A percentile compares a stretch with the other conserved stretches of the same genome.
These are phyloP conservation scores for Penicillium sclerotigenum DNA, from an alignment of 2,329 filamentous ascomycete species.

Conservation along the genomic window DNA sequence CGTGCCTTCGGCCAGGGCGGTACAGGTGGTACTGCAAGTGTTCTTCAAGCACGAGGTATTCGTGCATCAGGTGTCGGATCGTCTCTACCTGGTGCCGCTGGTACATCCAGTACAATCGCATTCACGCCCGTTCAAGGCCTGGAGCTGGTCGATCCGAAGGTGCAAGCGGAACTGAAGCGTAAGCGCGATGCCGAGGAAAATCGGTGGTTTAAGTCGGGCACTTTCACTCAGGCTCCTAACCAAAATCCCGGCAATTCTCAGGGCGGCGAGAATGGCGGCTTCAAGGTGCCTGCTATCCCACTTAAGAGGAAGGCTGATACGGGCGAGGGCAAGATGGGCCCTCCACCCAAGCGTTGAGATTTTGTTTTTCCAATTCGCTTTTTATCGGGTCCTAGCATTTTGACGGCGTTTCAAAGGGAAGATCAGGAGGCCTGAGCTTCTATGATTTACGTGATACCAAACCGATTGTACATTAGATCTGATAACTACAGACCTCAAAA, in stretches of 20 bases:
- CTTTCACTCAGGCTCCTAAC: conserved; percentile 78
- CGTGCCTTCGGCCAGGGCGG: conserved; percentile 69
- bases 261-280: conserved; percentile 57
- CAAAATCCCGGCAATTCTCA: conserved; percentile 24
- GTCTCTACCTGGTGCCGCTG: conserved; percentile 60
- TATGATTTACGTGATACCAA: conserved; percentile 20
- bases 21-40: conserved; percentile 58
- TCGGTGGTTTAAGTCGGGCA: conserved; percentile 95
- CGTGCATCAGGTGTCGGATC: conserved; percentile 78
- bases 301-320: conserved; percentile 70
- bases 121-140: conserved; percentile 94
- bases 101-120: conserved; percentile 80
- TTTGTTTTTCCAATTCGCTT: neutral
- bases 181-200: conserved; percentile 95
- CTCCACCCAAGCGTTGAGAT: conserved; percentile 36
- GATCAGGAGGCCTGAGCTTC: conserved; percentile 9
- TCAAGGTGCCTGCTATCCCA: conserved; percentile 79
- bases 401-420: conserved; percentile 18
- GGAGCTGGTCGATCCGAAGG: conserved; percentile 91
- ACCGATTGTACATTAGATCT: conserved; percentile 11
- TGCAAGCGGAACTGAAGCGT: conserved; percentile 78
- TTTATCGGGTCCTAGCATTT: conserved; percentile 16
- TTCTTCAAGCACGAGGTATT: conserved; percentile 76
- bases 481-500: neutral
- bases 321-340: conserved; percentile 56